A percentile compares a stretch with the other conserved stretches of the same genome.
Evolutionary conservation across 805 yeast species (phyloP).

Genomic region (Wickerhamomyces tratensis): DNA sequence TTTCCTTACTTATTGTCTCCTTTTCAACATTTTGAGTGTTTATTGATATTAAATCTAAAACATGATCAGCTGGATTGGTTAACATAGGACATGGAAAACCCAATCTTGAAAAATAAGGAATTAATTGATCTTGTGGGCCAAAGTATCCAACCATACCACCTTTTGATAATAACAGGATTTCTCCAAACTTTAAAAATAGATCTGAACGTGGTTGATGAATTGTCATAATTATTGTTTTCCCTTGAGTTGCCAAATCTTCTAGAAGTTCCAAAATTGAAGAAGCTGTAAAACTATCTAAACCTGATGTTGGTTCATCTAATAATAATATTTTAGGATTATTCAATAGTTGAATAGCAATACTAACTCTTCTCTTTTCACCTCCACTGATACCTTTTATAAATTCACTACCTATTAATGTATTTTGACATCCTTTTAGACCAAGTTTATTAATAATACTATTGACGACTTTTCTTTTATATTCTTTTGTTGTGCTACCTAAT

Average conservation of each 20-base stretch:
- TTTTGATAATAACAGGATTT: slow-evolving; percentile 61
- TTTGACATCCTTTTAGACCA: slow-evolving; percentile 71
- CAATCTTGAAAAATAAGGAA: slow-evolving; percentile 34
- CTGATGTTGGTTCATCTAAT: slow-evolving; percentile 87
- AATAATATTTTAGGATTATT: slow-evolving; percentile 65
- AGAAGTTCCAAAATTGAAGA: slow-evolving; percentile 57
- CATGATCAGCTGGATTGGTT: slow-evolving; percentile 68
- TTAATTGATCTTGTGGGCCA: slow-evolving; percentile 43
- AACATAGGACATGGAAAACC: slow-evolving; percentile 51
- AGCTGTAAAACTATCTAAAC: slow-evolving; percentile 76
- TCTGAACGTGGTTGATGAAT: slow-evolving; percentile 84
- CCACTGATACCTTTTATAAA: slow-evolving; percentile 64
- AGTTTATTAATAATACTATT: slow-evolving; percentile 48
- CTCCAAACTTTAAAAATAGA: slow-evolving; percentile 56
- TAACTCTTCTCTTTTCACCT: slow-evolving; percentile 77
- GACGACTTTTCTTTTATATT: slow-evolving; percentile 38
- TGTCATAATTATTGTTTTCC: slow-evolving; percentile 65
- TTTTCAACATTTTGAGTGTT: slow-evolving; percentile 11
- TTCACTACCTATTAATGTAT: slow-evolving; percentile 59
- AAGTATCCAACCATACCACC: slow-evolving; percentile 72
- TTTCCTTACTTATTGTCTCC: slow-evolving; percentile 7
- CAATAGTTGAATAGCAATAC: slow-evolving; percentile 72
- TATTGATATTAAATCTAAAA: slow-evolving; percentile 59
- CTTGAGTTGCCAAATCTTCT: slow-evolving; percentile 44
- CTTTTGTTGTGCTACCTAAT: slow-evolving; percentile 33